Evolutionary conservation across 2,329 filamentous ascomycete genomes (phyloP).

Genomic region (Keithomyces neogunnii): DNA sequence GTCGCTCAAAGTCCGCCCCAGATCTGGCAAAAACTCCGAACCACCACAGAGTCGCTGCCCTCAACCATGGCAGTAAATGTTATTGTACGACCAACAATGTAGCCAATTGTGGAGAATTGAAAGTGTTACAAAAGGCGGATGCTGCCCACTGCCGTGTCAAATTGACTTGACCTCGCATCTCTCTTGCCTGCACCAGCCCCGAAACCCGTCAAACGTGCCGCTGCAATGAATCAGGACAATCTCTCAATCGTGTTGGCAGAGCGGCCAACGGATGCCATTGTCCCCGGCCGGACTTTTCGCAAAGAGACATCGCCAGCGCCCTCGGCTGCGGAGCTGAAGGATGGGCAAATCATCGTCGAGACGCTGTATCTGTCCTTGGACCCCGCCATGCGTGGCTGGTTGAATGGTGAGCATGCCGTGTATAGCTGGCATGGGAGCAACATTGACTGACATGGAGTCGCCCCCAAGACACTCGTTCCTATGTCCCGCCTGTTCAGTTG

Average conservation of each 20-base stretch:
- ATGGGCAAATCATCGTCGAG: conserved; percentile 56
- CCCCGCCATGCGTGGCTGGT: conserved; percentile 69
- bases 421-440: background rate
- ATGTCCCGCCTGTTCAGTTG: conserved; percentile 60
- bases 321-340: conserved; percentile 44
- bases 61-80: too few relatives aligned
- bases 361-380: conserved; percentile 59
- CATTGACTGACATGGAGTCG: background rate
- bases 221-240: conserved; percentile 34
- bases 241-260: conserved; percentile 52
- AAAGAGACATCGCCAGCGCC: conserved; percentile 42
- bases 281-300: conserved; percentile 58
- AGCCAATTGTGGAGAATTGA: background rate
- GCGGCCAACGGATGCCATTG: conserved; percentile 50
- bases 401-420: conserved; percentile 39
- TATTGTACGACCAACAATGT: too few relatives aligned
- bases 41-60: background rate
- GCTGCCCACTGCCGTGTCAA: too few relatives aligned
- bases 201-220: background rate
- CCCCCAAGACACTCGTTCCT: conserved; percentile 39
- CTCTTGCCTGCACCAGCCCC: too few relatives aligned
- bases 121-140: too few relatives aligned
- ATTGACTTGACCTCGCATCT: background rate
- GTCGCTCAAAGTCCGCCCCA: background rate
- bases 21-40: conserved; percentile 1